phyloP scores from a whole-genome alignment of 331 rosid species.

The Malus hybrid region DNA sequence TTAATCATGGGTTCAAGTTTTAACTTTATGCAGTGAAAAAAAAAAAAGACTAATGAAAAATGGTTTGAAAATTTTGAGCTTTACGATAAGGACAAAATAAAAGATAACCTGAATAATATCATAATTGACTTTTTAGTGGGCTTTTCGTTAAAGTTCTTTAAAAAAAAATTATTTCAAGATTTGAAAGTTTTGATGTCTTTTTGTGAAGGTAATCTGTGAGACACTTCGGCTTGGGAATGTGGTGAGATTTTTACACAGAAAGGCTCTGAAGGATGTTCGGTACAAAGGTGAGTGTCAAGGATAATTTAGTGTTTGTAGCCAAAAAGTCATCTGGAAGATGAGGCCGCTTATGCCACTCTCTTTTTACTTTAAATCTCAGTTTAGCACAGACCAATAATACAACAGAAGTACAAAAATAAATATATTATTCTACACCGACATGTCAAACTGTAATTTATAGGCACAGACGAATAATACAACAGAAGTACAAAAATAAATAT shows the following conservation, averaged over 20 bases:
- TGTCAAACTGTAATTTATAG: too few relatives aligned
- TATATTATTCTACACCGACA: background rate
- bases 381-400: too few relatives aligned
- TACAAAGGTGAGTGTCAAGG: constrained; percentile 58
- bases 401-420: too few relatives aligned
- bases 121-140: too few relatives aligned
- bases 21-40: background rate
- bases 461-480: too few relatives aligned
- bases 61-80: too few relatives aligned
- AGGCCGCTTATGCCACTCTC: background rate
- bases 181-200: background rate
- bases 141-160: too few relatives aligned
- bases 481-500: too few relatives aligned
- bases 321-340: constrained; percentile 5
- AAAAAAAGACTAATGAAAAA: too few relatives aligned
- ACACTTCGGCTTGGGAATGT: constrained; percentile 92
- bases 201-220: constrained; percentile 80
- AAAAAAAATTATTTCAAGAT: background rate
- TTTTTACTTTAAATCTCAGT: background rate
- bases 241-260: constrained; percentile 95
- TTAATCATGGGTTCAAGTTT: background rate
- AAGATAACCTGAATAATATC: too few relatives aligned
- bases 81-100: too few relatives aligned
- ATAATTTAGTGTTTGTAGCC: constrained; percentile 1
- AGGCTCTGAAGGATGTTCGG: constrained; percentile 73